Conservation (phyloP, 768 basidiomycete genomes). For the Mycena polygramma region DNA sequence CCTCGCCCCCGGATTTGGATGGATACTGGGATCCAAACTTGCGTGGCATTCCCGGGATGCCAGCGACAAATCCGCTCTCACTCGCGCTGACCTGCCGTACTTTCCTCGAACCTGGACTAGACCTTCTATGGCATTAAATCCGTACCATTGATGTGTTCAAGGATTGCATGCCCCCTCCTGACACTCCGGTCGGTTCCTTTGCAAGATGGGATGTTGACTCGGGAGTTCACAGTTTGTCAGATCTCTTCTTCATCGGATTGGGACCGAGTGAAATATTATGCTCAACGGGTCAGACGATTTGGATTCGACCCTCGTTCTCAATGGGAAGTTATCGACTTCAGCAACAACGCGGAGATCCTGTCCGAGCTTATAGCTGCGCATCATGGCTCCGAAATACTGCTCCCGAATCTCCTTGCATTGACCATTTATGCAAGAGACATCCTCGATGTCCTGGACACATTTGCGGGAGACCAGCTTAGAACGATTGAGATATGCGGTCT, state of each 20-base stretch:
- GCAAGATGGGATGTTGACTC: too few relatives aligned
- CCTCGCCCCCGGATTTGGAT: not conserved
- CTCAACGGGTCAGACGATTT: slow-evolving; percentile 2
- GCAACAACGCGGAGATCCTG: not conserved
- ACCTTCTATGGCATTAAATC: not conserved
- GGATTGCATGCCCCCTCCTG: not conserved
- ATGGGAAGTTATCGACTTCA: not conserved
- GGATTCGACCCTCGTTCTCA: not conserved
- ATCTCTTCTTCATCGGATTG: too few relatives aligned
- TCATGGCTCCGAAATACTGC: not conserved
- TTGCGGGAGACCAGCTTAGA: not conserved
- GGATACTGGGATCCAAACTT: not conserved
- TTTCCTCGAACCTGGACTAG: not conserved
- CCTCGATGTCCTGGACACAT: not conserved
- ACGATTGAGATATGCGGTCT: not conserved
- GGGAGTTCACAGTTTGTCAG: too few relatives aligned
- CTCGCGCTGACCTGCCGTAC: slow-evolving; percentile 7
- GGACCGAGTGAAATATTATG: not conserved
- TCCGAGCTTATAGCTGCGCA: not conserved
- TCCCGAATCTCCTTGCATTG: not conserved
- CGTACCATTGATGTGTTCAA: not conserved
- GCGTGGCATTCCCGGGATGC: not conserved
- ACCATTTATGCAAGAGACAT: not conserved
- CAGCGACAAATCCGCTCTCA: not conserved
- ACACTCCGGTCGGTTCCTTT: not conserved